Evolutionary conservation across 139 green algal genomes (phyloP).

Genomic region (Coccomyxa sp.): DNA sequence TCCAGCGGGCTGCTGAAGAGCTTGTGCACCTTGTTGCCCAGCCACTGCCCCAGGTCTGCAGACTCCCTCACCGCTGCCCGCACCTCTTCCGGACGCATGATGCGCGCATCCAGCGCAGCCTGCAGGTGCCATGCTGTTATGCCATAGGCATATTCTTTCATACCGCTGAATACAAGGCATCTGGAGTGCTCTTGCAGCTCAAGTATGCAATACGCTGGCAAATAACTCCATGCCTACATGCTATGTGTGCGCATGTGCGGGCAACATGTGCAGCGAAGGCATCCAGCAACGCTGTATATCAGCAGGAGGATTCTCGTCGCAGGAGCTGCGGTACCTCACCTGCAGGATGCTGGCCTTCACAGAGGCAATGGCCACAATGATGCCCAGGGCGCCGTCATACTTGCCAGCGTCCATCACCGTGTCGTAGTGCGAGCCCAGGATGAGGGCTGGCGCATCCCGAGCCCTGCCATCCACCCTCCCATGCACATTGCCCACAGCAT

Average conservation of each 20-base stretch:
- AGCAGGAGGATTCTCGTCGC: neutral
- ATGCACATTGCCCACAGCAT: slow-evolving; percentile 82
- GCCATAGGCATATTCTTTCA: too few relatives aligned
- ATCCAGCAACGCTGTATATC: neutral
- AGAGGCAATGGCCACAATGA: slow-evolving; percentile 72
- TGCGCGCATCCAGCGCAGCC: neutral
- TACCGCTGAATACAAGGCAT: neutral
- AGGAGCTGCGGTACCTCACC: slow-evolving; percentile 1
- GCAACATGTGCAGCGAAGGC: neutral
- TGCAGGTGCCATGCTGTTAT: too few relatives aligned
- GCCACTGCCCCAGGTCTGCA: slow-evolving; percentile 1
- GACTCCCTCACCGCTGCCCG: neutral
- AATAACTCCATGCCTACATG: neutral
- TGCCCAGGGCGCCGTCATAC: slow-evolving; percentile 84
- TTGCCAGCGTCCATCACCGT: slow-evolving; percentile 87
- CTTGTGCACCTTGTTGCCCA: slow-evolving; percentile 18
- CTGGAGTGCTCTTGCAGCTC: neutral
- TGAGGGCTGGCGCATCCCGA: slow-evolving; percentile 24
- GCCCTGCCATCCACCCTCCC: slow-evolving; percentile 39
- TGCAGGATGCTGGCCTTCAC: slow-evolving; percentile 64
- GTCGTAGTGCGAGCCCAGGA: slow-evolving; percentile 90
- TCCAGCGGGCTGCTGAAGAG: slow-evolving; percentile 27
- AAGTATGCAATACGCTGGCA: neutral
- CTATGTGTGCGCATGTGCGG: neutral
- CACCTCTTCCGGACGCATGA: neutral